Evolutionary conservation across 139 green algal species (phyloP).

Genomic region (Coelastrella sp.): DNA sequence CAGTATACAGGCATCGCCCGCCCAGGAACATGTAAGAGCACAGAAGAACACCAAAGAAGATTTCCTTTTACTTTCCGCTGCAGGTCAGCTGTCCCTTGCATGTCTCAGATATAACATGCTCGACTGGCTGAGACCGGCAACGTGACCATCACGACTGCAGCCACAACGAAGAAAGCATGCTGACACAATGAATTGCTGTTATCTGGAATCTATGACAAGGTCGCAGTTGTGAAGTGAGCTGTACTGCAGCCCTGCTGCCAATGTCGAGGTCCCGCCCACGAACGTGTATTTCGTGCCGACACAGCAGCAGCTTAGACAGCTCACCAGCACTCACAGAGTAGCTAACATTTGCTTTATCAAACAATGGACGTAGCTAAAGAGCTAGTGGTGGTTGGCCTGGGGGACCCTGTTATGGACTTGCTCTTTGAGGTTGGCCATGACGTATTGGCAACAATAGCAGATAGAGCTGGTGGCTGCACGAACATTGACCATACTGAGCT

Average conservation of each 20-base stretch:
- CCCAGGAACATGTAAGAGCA: too few relatives aligned
- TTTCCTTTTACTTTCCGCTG: background rate
- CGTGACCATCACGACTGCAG: background rate
- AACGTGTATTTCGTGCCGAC: background rate
- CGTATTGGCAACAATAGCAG: constrained; percentile 52
- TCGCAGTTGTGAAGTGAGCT: too few relatives aligned
- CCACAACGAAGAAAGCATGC: too few relatives aligned
- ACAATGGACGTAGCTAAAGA: background rate
- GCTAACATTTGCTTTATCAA: too few relatives aligned
- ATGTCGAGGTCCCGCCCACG: background rate
- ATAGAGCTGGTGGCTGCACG: constrained; percentile 64
- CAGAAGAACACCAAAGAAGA: too few relatives aligned
- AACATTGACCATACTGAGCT: constrained; percentile 53
- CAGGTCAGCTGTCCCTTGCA: background rate
- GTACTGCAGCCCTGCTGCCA: too few relatives aligned
- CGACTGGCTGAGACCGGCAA: constrained; percentile 1
- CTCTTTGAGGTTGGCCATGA: constrained; percentile 55
- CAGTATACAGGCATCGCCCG: too few relatives aligned
- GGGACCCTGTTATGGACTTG: constrained; percentile 71
- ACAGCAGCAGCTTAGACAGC: background rate
- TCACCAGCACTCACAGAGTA: too few relatives aligned
- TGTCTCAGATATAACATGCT: background rate
- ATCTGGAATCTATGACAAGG: too few relatives aligned
- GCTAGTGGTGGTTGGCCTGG: constrained; percentile 49
- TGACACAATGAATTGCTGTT: too few relatives aligned